phyloP scores from a whole-genome alignment of 768 basidiomycete species.

The Lactarius indigo region DNA sequence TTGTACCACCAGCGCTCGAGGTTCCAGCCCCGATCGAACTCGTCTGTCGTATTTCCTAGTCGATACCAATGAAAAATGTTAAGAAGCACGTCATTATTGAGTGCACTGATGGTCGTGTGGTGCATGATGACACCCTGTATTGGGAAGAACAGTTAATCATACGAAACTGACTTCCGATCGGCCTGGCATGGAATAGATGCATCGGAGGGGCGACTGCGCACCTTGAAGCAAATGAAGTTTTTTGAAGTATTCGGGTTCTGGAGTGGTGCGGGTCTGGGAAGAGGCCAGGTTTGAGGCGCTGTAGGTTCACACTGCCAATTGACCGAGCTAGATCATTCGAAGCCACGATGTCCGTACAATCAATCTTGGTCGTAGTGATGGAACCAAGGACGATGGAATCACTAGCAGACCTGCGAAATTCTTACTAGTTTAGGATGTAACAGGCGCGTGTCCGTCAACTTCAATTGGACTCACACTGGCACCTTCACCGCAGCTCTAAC shows the following conservation, averaged over 20 bases:
- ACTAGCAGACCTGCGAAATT: too few species aligned
- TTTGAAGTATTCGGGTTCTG: not conserved
- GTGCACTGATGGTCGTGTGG: not conserved
- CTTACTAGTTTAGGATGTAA: too few species aligned
- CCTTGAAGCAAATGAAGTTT: not conserved
- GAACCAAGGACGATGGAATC: too few species aligned
- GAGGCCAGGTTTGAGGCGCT: not conserved
- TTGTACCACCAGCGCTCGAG: constrained; percentile 17
- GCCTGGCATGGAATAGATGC: not conserved
- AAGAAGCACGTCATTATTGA: constrained; percentile 4
- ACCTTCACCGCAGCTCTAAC: too few species aligned
- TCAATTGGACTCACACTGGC: too few species aligned
- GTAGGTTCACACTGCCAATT: not conserved
- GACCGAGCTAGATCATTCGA: not conserved
- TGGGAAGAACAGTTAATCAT: not conserved
- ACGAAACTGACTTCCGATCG: not conserved
- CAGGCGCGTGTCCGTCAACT: too few species aligned
- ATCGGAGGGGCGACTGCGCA: not conserved
- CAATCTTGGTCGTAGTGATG: too few species aligned
- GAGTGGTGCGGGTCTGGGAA: not conserved
- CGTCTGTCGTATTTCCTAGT: not conserved
- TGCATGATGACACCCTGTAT: not conserved
- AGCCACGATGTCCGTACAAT: not conserved
- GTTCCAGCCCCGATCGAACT: constrained; percentile 2
- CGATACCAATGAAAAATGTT: constrained; percentile 3